Evolutionary conservation across 495 filamentous ascomycete species (phyloP).

Genomic region (Cercophora scortea): DNA sequence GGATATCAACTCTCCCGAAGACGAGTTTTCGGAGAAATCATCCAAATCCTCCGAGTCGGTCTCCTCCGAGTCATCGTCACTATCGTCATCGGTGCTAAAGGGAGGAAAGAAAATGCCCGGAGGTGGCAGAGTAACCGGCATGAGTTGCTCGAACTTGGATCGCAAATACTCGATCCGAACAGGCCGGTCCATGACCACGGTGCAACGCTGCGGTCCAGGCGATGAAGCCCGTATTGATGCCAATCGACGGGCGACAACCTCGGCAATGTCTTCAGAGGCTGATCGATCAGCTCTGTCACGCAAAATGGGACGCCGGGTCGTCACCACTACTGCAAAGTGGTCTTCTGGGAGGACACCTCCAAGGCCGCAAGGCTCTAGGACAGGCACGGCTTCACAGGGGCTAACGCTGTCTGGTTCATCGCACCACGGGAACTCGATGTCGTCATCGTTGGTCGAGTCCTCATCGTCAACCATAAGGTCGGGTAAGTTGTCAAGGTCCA

Average conservation of each 20-base stretch:
- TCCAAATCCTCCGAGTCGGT: slow-evolving; percentile 21
- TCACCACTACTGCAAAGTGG: slow-evolving; percentile 54
- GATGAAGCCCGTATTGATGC: slow-evolving; percentile 31
- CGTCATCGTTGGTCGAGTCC: slow-evolving; percentile 17
- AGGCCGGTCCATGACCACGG: not conserved
- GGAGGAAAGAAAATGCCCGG: slow-evolving; percentile 32
- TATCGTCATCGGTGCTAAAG: slow-evolving; percentile 21
- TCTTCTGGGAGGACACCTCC: slow-evolving; percentile 59
- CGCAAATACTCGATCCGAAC: slow-evolving; percentile 32
- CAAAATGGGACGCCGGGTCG: slow-evolving; percentile 35
- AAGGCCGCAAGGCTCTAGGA: slow-evolving; percentile 55
- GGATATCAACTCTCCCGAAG: slow-evolving; percentile 16
- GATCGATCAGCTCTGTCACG: slow-evolving; percentile 1
- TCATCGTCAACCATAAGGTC: slow-evolving; percentile 20
- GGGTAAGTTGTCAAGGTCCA: slow-evolving; percentile 9
- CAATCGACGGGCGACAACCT: slow-evolving; percentile 27
- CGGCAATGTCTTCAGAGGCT: slow-evolving; percentile 19
- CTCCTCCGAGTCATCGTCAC: slow-evolving; percentile 23
- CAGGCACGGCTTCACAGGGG: slow-evolving; percentile 36
- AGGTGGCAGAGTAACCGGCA: slow-evolving; percentile 36
- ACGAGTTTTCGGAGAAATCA: not conserved
- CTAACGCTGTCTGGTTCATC: slow-evolving; percentile 17
- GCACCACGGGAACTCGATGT: slow-evolving; percentile 30
- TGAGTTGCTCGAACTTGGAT: slow-evolving; percentile 18
- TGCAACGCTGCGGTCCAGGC: slow-evolving; percentile 7